Percentiles rank a stretch among this genome's conserved stretches.
phyloP scores from a whole-genome alignment of 2,329 filamentous ascomycete species.

The Talaromyces sp. region DNA sequence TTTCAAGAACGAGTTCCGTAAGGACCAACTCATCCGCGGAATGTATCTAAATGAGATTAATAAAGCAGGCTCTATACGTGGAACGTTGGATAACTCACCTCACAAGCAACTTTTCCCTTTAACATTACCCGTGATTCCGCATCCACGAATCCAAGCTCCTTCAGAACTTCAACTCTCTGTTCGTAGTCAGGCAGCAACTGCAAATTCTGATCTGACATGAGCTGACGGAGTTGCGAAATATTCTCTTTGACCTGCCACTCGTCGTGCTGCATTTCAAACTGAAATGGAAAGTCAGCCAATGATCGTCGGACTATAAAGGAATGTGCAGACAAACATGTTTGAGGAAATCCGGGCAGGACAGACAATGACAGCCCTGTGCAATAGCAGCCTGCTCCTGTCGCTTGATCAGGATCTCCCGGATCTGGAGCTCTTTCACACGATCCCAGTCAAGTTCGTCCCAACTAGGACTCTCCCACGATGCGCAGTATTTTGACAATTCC shows the following conservation, averaged over 20 bases:
- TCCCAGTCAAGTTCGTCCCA: slow-evolving; percentile 85
- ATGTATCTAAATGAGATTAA: slow-evolving; percentile 60
- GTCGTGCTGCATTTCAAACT: slow-evolving; percentile 95
- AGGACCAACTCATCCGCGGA: slow-evolving; percentile 94
- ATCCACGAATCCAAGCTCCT: slow-evolving; percentile 89
- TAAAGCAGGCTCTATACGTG: background rate
- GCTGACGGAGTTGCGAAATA: slow-evolving; percentile 77
- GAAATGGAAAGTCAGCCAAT: slow-evolving; percentile 23
- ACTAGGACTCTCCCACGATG: slow-evolving; percentile 66
- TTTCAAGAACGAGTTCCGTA: slow-evolving; percentile 93
- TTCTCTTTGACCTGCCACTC: slow-evolving; percentile 96
- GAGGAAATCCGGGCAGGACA: slow-evolving; percentile 71
- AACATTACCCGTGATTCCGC: slow-evolving; percentile 81
- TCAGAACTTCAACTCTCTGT: slow-evolving; percentile 86
- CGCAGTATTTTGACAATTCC: slow-evolving; percentile 64
- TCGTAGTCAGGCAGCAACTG: slow-evolving; percentile 95
- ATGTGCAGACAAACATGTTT: slow-evolving; percentile 68
- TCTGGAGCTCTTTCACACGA: slow-evolving; percentile 74
- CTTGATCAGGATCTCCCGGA: slow-evolving; percentile 75
- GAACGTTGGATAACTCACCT: slow-evolving; percentile 46
- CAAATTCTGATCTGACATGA: slow-evolving; percentile 94
- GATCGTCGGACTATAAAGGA: background rate
- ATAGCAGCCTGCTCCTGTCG: slow-evolving; percentile 60
- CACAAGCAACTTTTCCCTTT: slow-evolving; percentile 97
- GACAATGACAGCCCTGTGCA: slow-evolving; percentile 62